Base-by-base conservation (phyloP, 2,329 filamentous ascomycete species). In the Fusarium chuoi region DNA sequence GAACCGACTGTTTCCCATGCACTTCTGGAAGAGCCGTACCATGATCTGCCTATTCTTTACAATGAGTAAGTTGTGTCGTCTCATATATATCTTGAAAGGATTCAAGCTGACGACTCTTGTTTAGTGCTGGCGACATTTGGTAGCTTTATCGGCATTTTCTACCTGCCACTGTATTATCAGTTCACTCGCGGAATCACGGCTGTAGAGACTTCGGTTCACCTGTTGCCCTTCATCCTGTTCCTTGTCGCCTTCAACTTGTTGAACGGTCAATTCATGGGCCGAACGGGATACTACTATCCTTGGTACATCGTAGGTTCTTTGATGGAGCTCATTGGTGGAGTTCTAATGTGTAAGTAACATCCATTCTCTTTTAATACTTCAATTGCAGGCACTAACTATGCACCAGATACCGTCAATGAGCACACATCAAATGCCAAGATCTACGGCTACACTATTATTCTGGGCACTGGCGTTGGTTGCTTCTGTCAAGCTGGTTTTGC, bases 1-100 rank as follows among this genome's bases (percentile, higher is more conserved):
- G 15, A 59, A 80, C 11, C 64, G 79, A 2, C 64, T 89, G 9
- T 88, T 90, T 62, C 89, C 88, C 0, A 75, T 83, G 1, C 81
- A 88, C 8, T 83, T 89, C 51, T 75, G 89, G 6, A 75, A 73
- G 20, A 77, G 75, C 24, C 77, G 77, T 10, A 80, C 81, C 7
- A 76, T 84, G 49, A 70, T 86, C 13, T 72, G 87, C 2, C 78
- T 89, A 1, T 87, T 84, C 70, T 75, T 85, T 30, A 74, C 79
- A 11, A 84, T 81, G 26, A 74, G 68, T 74, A 73, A 59, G 65
- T 64, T 11, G 4, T 18, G 3, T 7, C 10, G 24, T 26, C 14
- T 11, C 28, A 28, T 28, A 6, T 8, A 2, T 28, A 28, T 8
- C 3, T 28, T 28, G 28, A 28, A 28, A 28, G 28, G 28, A 28